A percentile compares a stretch with the other conserved stretches of the same genome.
Conservation (phyloP, 192 early-diverging fungal species). For the Gryganskiella cystojenkinii region DNA sequence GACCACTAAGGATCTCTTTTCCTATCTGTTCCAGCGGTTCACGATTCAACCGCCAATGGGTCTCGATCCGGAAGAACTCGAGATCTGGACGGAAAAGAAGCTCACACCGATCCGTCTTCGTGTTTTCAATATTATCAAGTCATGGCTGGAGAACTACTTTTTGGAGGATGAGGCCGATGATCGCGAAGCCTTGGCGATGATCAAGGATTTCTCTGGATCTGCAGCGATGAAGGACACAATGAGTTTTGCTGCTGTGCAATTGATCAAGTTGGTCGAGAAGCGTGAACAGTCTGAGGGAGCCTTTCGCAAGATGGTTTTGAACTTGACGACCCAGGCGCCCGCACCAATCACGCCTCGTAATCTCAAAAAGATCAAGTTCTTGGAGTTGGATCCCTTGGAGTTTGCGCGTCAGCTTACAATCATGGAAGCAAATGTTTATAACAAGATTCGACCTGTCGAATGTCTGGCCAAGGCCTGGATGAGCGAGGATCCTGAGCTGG, state of each 20-base stretch:
- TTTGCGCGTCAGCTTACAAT: constrained; percentile 96
- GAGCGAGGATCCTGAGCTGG: constrained; percentile 60
- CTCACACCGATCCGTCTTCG: constrained; percentile 90
- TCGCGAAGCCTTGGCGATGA: constrained; percentile 69
- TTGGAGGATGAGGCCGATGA: constrained; percentile 77
- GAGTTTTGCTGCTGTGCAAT: constrained; percentile 74
- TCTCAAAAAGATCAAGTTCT: constrained; percentile 79
- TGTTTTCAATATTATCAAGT: constrained; percentile 95
- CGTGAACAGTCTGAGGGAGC: constrained; percentile 69
- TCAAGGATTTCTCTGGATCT: constrained; percentile 79
- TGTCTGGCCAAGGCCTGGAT: constrained; percentile 94
- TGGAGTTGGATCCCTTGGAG: constrained; percentile 94
- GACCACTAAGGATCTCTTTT: constrained; percentile 81
- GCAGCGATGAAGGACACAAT: constrained; percentile 79
- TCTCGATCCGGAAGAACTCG: constrained; percentile 73
- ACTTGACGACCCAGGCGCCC: constrained; percentile 71
- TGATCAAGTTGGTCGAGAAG: constrained; percentile 84
- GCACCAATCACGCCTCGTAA: constrained; percentile 85
- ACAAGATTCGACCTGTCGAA: constrained; percentile 86
- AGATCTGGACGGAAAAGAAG: constrained; percentile 90
- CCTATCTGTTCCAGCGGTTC: constrained; percentile 81
- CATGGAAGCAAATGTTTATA: constrained; percentile 86
- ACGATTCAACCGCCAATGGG: constrained; percentile 77
- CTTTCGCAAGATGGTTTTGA: constrained; percentile 72
- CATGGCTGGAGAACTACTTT: constrained; percentile 94